Base-by-base conservation (phyloP, 2,329 filamentous ascomycete species). In the Boeremia lycopersici region DNA sequence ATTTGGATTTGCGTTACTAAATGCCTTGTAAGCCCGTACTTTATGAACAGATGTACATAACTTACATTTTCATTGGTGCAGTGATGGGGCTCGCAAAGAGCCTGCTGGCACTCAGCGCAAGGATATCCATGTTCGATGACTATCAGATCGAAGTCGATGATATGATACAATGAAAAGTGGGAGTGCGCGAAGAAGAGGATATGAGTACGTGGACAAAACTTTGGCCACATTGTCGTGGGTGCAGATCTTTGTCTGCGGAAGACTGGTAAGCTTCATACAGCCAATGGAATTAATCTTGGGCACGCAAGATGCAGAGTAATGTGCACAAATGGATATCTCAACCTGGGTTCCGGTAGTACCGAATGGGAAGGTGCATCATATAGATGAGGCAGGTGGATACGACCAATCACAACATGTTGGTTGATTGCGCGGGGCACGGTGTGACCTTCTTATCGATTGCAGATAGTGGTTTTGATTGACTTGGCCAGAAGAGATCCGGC, bases 371-470 rank as follows among this genome's bases (percentile, higher is more conserved):
- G 48, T 56, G 53, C 44, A 31, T 51, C 38, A 48, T 23, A 45
- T 57, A 49, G 34, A 57, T 57, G 54, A 57, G 40, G 45, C 33
- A 42, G 34, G 31, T 49, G 25, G 9, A 39, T 6, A 10, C 19
- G 26, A 13, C 54, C 54, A 57, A 57, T 57, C 54, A 53, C 17
- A 10, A 15, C 12, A 8, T 12, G 5, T 3, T 17, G 3, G 39
- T 58, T 63, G 35, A 68, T 64, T 65, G 52, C 13, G 42, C 55
- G 53, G 59, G 58, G 63, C 59, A 35, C 15, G 48, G 34, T 59
- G 43, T 64, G 62, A 63, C 53, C 52, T 23, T 46, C 60, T 60
- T 64, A 64, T 65, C 59, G 67, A 70, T 68, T 67, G 60, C 63
- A 59, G 35, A 70, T 68, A 68, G 60, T 64, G 60, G 35, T 50